A percentile compares a stretch with the other conserved stretches of the same genome.
Evolutionary conservation across 1,284 basidiomycete genomes (phyloP).

Genomic region (Ganoderma lucidum): DNA sequence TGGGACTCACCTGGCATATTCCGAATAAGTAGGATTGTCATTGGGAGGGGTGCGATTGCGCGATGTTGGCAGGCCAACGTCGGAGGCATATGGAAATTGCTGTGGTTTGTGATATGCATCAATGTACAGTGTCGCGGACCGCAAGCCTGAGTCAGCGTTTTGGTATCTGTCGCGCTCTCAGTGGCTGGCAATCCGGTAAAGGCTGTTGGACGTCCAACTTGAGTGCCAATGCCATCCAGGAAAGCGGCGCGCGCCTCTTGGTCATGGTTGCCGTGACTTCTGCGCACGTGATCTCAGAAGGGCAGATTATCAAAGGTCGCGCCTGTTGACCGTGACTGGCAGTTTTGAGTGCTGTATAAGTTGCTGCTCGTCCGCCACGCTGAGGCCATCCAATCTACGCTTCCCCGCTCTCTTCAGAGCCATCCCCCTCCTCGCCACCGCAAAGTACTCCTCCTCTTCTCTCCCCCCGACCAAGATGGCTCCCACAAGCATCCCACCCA

Average conservation of each 20-base stretch:
- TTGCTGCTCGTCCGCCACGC: conserved; percentile 32
- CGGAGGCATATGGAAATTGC: not conserved
- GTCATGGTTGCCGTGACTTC: conserved; percentile 13
- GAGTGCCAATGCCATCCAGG: no score
- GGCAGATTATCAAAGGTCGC: conserved; percentile 33
- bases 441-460: conserved; percentile 29
- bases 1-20: conserved; percentile 45
- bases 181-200: not conserved
- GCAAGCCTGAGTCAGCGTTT: not conserved
- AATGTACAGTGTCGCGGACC: not conserved
- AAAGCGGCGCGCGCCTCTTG: conserved; percentile 13
- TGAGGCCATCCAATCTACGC: conserved; percentile 30
- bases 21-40: not conserved
- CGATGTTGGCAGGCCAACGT: not conserved
- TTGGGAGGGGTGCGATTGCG: not conserved
- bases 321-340: conserved; percentile 13
- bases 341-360: conserved; percentile 37
- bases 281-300: conserved; percentile 27
- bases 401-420: conserved; percentile 36
- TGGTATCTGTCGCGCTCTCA: not conserved
- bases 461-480: conserved; percentile 47
- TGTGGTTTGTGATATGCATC: conserved; percentile 1
- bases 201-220: not conserved
- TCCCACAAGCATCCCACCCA: conserved; percentile 47
- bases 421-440: conserved; percentile 39